Evolutionary conservation across 768 basidiomycete genomes (phyloP).

Genomic region (Panaeolus papilionaceus): DNA sequence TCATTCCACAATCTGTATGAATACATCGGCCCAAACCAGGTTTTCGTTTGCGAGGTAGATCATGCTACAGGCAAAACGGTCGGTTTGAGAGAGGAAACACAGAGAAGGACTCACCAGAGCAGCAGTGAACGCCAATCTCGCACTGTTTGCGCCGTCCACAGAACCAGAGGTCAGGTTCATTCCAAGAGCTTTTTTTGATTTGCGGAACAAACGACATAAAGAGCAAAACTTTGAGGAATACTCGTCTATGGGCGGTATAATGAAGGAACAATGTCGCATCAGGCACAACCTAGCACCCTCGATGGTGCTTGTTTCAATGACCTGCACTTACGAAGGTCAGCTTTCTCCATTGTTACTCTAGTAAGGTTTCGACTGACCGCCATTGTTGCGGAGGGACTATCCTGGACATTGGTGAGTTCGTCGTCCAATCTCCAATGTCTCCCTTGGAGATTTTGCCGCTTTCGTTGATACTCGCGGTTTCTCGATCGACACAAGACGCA

Average conservation of each 20-base stretch:
- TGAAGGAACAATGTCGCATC: constrained; percentile 37
- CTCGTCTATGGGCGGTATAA: constrained; percentile 42
- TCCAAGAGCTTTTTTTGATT: constrained; percentile 1
- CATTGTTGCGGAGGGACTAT: neutral
- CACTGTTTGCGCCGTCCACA: constrained; percentile 27
- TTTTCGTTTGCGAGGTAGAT: neutral
- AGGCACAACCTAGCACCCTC: constrained; percentile 46
- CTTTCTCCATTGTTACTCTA: neutral
- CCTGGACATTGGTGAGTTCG: constrained; percentile 24
- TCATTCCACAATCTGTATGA: constrained; percentile 25
- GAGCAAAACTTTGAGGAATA: constrained; percentile 49
- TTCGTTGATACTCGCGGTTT: constrained; percentile 41
- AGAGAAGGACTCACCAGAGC: neutral
- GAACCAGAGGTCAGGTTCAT: constrained; percentile 23
- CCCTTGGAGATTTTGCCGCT: constrained; percentile 35
- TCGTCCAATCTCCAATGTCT: constrained; percentile 29
- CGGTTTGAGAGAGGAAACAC: neutral
- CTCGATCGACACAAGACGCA: constrained; percentile 49
- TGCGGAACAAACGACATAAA: constrained; percentile 39
- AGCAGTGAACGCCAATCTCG: neutral
- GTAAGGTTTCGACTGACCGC: neutral
- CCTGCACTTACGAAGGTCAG: neutral
- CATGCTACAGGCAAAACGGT: neutral
- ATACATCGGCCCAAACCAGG: neutral
- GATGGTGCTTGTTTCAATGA: constrained; percentile 20